Base-by-base conservation (phyloP, 345 rosid species). In the Litchi chinensis region DNA sequence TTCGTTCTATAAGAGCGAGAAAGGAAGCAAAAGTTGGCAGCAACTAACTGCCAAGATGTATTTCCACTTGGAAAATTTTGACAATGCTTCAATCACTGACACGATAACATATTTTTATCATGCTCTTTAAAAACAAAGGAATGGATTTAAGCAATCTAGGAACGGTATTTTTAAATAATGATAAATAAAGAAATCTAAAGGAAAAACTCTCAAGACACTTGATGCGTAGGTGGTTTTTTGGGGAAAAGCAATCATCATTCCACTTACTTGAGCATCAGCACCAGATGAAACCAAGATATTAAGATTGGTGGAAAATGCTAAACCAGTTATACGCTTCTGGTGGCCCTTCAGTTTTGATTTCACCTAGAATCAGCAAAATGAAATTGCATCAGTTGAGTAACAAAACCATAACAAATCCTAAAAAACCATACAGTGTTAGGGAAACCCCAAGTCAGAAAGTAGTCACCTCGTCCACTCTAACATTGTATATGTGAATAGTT, bases 231-330 rank as follows among this genome's bases (percentile, higher is more conserved):
- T 7, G 6, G 28, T n/a, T 60, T n/a, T 60, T n/a, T 0, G n/a
- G n/a, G 48, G 11, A 39, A 71, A 70, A 68, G 54, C 43, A 68
- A 8, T 19, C 50, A 0, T 15, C 44, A 43, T 68, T 80, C 44
- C 56, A 85, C 94, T 84, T 70, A 91, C 98, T 65, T 91, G 95
- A 76, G 97, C 97, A 90, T 95, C 98, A 73, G 97, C 98, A 69
- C 95, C 97, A 5, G 98, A 95, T 41, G 98, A 95, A 74, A 95
- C 97, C 90, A 95, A 86, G 64, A 93, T 82, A 68, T 87, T 89
- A 64, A 90, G 92, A 83, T 44, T 79, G 76, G 95, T 85, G 37
- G 98, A 93, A 82, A 93, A 95, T 50, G 97, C 98, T 79, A 93
- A 78, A 74, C 98, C 97, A 16, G 93, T 89, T 67, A 95, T 92